Conservation (phyloP, 2,329 filamentous ascomycete genomes). For the Rasamsonia emersonii region DNA sequence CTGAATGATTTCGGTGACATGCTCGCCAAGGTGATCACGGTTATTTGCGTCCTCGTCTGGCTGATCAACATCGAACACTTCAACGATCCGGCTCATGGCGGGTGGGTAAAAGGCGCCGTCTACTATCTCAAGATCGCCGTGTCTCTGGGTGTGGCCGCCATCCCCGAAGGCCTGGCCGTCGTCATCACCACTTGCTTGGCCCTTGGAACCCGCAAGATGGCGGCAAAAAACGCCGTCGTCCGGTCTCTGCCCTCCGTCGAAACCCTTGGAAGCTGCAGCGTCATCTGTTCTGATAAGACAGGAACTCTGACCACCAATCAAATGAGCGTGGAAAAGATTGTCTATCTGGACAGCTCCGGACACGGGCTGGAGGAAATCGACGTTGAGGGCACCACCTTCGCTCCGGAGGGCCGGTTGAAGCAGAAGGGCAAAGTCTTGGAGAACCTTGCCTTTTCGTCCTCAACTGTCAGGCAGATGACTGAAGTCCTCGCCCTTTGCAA, state of each 20-base stretch:
- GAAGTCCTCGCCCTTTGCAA: constrained; percentile 73
- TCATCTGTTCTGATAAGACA: constrained; percentile 99
- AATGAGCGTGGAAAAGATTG: constrained; percentile 94
- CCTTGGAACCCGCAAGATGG: constrained; percentile 96
- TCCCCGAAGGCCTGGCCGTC: constrained; percentile 92
- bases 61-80: constrained; percentile 98
- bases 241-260: constrained; percentile 94
- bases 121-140: constrained; percentile 99
- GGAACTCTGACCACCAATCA: constrained; percentile 97
- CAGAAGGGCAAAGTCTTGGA: constrained; percentile 59
- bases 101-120: constrained; percentile 92
- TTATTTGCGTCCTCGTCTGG: constrained; percentile 95
- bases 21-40: constrained; percentile 94
- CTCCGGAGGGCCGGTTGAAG: constrained; percentile 67
- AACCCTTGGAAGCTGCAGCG: constrained; percentile 96
- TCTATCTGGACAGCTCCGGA: constrained; percentile 69
- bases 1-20: constrained; percentile 95
- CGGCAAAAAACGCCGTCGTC: constrained; percentile 94
- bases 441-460: constrained; percentile 61
- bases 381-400: constrained; percentile 87
- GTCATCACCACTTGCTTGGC: constrained; percentile 98
- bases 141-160: constrained; percentile 93
- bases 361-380: constrained; percentile 73
- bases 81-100: constrained; percentile 85
- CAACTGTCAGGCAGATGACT: constrained; percentile 69